A percentile compares a stretch with the other conserved stretches of the same genome.
phyloP scores from a whole-genome alignment of 192 early-diverging fungal species.

The Dispira parvispora region DNA sequence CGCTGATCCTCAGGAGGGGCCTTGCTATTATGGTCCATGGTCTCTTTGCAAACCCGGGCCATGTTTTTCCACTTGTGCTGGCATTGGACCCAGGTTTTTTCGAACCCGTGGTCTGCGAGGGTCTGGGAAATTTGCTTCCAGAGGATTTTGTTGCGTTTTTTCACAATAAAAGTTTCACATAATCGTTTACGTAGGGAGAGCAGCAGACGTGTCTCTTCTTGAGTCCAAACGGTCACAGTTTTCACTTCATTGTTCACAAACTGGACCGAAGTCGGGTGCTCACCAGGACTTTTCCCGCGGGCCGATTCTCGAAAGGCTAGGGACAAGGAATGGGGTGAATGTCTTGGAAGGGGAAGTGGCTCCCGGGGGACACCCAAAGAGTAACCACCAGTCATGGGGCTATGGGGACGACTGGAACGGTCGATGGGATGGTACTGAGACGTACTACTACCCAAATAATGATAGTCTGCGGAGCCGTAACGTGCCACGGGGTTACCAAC shows the following conservation, averaged over 20 bases:
- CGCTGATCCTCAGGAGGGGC: background rate
- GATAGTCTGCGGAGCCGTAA: too few relatives aligned
- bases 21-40: background rate
- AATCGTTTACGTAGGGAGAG: background rate
- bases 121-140: slow-evolving; percentile 1
- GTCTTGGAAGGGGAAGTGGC: too few relatives aligned
- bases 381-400: too few relatives aligned
- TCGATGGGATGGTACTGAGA: too few relatives aligned
- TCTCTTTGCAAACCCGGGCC: slow-evolving; percentile 7
- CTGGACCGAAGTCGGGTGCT: too few relatives aligned
- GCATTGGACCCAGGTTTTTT: slow-evolving; percentile 9
- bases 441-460: too few relatives aligned
- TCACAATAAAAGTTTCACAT: background rate
- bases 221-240: background rate
- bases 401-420: too few relatives aligned
- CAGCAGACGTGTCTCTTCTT: slow-evolving; percentile 1
- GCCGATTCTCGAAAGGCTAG: too few relatives aligned
- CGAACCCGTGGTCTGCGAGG: background rate
- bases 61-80: slow-evolving; percentile 12
- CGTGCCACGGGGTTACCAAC: too few relatives aligned
- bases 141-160: slow-evolving; percentile 5
- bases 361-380: too few relatives aligned
- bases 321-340: too few relatives aligned
- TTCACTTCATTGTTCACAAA: background rate
- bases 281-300: too few relatives aligned